These are phyloP conservation scores for Beauveria bassiana DNA, from an alignment of 2,329 filamentous ascomycete species.

Conservation along the genomic window DNA sequence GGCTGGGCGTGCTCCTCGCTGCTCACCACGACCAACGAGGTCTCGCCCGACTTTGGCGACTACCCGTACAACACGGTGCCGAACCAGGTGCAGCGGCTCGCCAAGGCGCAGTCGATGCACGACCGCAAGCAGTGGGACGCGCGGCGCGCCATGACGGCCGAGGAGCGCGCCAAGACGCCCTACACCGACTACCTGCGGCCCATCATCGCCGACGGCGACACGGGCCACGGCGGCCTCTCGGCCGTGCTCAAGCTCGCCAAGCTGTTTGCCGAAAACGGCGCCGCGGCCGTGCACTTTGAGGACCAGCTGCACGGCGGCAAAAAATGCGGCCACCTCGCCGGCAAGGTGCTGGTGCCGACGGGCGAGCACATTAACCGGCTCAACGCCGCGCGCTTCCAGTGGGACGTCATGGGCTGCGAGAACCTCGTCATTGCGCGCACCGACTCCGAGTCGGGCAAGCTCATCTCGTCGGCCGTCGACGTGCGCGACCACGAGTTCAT, in stretches of 20 bases:
- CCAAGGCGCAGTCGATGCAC: constrained; percentile 95
- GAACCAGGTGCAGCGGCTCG: constrained; percentile 91
- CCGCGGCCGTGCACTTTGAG: constrained; percentile 93
- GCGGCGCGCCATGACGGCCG: constrained; percentile 66
- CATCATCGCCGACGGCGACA: constrained; percentile 94
- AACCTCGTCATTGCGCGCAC: constrained; percentile 92
- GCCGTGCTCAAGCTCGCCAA: constrained; percentile 95
- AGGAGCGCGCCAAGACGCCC: constrained; percentile 65
- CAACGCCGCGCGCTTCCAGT: constrained; percentile 87
- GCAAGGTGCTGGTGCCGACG: constrained; percentile 89
- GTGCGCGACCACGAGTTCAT: constrained; percentile 96
- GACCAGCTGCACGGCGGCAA: constrained; percentile 97
- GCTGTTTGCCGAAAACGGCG: constrained; percentile 94
- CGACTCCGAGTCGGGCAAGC: constrained; percentile 86
- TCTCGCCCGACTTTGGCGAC: constrained; percentile 95
- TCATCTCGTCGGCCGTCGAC: constrained; percentile 86
- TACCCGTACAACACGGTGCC: constrained; percentile 99
- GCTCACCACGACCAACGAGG: constrained; percentile 90
- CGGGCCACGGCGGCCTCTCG: constrained; percentile 85
- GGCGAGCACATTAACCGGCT: constrained; percentile 96
- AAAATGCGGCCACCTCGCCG: constrained; percentile 94
- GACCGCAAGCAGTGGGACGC: constrained; percentile 92
- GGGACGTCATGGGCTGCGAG: constrained; percentile 96
- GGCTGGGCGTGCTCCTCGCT: constrained; percentile 97
- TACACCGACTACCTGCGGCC: constrained; percentile 90